Evolutionary conservation across 2,329 filamentous ascomycete species (phyloP).

Genomic region (Cytospora chrysosperma): DNA sequence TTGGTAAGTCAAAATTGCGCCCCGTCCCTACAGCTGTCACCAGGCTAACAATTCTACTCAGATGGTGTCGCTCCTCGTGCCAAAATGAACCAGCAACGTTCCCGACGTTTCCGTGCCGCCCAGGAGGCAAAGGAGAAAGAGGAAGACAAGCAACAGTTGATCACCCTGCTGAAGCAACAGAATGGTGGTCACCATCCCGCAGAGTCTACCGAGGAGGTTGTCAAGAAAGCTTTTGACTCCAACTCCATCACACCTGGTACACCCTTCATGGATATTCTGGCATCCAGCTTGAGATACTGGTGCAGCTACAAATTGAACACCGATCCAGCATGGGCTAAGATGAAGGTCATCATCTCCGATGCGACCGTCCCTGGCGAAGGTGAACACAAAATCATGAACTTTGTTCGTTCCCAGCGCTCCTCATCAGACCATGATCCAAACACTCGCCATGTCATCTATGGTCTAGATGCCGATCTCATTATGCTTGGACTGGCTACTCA

Average conservation of each 20-base stretch:
- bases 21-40: not conserved
- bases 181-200: conserved; percentile 64
- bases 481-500: conserved; percentile 97
- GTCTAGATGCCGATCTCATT: conserved; percentile 95
- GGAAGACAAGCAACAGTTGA: conserved; percentile 82
- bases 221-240: conserved; percentile 90
- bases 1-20: conserved; percentile 60
- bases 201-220: conserved; percentile 58
- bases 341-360: conserved; percentile 98
- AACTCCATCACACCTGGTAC: conserved; percentile 91
- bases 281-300: conserved; percentile 90
- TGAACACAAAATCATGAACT: conserved; percentile 99
- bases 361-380: conserved; percentile 96
- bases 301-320: conserved; percentile 96
- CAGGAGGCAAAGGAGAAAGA: conserved; percentile 95
- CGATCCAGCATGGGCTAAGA: conserved; percentile 89
- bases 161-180: conserved; percentile 80
- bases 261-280: conserved; percentile 97
- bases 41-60: conserved; percentile 38
- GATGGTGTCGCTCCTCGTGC: conserved; percentile 96
- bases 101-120: conserved; percentile 88
- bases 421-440: conserved; percentile 93
- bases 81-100: conserved; percentile 99
- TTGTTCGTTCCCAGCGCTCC: conserved; percentile 87
- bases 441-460: conserved; percentile 96